Evolutionary conservation across 768 basidiomycete genomes (phyloP).

Genomic region (Pleurotus pulmonarius): DNA sequence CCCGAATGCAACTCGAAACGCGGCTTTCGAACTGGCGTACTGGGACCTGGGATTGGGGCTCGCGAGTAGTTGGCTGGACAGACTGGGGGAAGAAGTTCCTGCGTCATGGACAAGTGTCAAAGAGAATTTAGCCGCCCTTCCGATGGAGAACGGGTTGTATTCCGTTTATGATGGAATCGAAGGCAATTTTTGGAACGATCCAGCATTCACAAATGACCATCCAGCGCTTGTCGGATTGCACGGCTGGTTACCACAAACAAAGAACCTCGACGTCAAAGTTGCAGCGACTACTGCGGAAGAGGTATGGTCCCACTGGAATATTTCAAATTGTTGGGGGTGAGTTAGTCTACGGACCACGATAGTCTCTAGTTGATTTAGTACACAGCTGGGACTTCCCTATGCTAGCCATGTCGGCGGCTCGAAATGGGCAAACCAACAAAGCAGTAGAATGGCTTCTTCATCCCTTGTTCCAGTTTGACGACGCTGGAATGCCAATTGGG

Average conservation of each 20-base stretch:
- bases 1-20: constrained; percentile 50
- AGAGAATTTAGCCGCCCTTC: constrained; percentile 45
- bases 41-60: constrained; percentile 49
- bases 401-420: constrained; percentile 60
- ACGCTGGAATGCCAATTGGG: constrained; percentile 57
- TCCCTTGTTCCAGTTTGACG: constrained; percentile 54
- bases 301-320: constrained; percentile 53
- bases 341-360: constrained; percentile 15
- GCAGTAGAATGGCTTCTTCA: constrained; percentile 55
- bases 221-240: constrained; percentile 52
- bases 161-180: constrained; percentile 54
- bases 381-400: constrained; percentile 60
- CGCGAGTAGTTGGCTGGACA: constrained; percentile 45
- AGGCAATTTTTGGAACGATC: constrained; percentile 47
- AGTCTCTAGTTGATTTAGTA: background rate
- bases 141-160: constrained; percentile 47
- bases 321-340: constrained; percentile 51
- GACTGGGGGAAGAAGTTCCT: constrained; percentile 38
- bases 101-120: constrained; percentile 41
- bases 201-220: constrained; percentile 51
- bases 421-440: constrained; percentile 42
- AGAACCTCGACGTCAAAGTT: constrained; percentile 40
- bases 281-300: constrained; percentile 50
- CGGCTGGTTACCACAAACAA: constrained; percentile 54
- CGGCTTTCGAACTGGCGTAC: constrained; percentile 57